phyloP scores from a whole-genome alignment of 2,329 filamentous ascomycete species.

The Metarhizium rileyi region DNA sequence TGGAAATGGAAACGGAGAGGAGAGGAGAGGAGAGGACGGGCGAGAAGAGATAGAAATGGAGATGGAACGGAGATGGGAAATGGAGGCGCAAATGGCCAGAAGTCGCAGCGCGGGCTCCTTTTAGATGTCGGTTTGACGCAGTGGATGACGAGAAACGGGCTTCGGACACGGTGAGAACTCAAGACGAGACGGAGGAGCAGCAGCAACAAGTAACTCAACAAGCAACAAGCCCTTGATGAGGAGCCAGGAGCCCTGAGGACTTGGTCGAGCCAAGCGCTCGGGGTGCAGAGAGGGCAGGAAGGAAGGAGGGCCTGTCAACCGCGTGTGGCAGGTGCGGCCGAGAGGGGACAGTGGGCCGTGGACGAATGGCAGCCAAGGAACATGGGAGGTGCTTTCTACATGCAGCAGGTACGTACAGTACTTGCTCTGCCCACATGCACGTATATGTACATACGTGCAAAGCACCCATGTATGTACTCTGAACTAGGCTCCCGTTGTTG shows the following conservation, averaged over 20 bases:
- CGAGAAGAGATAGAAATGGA: not conserved
- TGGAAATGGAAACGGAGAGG: not conserved
- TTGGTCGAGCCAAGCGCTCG: not conserved
- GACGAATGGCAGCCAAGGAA: not conserved
- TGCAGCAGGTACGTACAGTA: too few relatives aligned
- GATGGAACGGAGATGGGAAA: not conserved
- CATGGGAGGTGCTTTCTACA: too few relatives aligned
- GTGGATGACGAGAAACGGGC: not conserved
- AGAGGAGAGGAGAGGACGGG: not conserved
- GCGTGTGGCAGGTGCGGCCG: not conserved
- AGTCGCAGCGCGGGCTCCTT: not conserved
- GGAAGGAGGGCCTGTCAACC: not conserved
- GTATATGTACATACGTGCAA: too few relatives aligned
- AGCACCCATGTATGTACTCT: too few relatives aligned
- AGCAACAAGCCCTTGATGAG: not conserved
- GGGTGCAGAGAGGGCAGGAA: not conserved
- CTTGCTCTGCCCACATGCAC: too few relatives aligned
- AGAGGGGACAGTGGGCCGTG: not conserved
- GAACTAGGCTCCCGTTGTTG: too few relatives aligned
- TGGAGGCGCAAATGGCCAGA: constrained; percentile 4
- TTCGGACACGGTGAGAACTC: constrained; percentile 1
- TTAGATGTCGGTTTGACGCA: constrained; percentile 1
- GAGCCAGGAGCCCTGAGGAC: too few relatives aligned
- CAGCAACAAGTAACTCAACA: too few relatives aligned
- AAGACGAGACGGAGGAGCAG: constrained; percentile 1